Percentiles rank a stretch among this genome's conserved stretches.
Evolutionary conservation across 176 grass and related monocot species (phyloP).

Genomic region (Oryza meyeriana): DNA sequence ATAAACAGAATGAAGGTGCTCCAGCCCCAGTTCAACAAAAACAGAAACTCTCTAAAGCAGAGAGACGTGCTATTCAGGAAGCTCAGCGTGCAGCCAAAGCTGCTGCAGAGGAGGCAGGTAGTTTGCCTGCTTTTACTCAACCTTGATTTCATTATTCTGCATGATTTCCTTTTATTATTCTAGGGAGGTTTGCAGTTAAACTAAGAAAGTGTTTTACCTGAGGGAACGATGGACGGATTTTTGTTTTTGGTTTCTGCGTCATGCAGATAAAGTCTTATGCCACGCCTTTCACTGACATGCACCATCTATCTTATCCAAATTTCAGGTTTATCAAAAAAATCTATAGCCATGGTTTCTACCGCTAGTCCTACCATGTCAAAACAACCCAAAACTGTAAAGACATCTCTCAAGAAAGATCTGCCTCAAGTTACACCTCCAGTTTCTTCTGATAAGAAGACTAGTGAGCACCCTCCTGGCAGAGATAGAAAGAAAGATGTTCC

Average conservation of each 20-base stretch:
- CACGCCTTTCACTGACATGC: not conserved
- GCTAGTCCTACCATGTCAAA: conserved; percentile 21
- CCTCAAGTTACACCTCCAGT: conserved; percentile 30
- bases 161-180: not conserved
- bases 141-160: not conserved
- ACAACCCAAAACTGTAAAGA: conserved; percentile 51
- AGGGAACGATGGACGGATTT: not conserved
- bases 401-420: conserved; percentile 50
- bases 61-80: conserved; percentile 52
- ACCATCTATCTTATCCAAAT: conserved; percentile 3
- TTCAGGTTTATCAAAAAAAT: conserved; percentile 25
- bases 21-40: conserved; percentile 42
- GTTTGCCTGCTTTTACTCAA: not conserved
- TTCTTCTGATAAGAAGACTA: conserved; percentile 52
- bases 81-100: conserved; percentile 55
- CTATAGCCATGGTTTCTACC: conserved; percentile 14
- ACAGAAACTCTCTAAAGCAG: conserved; percentile 59
- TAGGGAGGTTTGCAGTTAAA: not conserved
- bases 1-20: conserved; percentile 26
- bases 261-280: not conserved
- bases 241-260: not conserved
- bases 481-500: conserved; percentile 56
- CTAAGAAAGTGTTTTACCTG: not conserved
- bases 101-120: conserved; percentile 56
- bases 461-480: conserved; percentile 38